phyloP scores from a whole-genome alignment of 2,329 filamentous ascomycete species.

The Pseudogymnoascus sp. region DNA sequence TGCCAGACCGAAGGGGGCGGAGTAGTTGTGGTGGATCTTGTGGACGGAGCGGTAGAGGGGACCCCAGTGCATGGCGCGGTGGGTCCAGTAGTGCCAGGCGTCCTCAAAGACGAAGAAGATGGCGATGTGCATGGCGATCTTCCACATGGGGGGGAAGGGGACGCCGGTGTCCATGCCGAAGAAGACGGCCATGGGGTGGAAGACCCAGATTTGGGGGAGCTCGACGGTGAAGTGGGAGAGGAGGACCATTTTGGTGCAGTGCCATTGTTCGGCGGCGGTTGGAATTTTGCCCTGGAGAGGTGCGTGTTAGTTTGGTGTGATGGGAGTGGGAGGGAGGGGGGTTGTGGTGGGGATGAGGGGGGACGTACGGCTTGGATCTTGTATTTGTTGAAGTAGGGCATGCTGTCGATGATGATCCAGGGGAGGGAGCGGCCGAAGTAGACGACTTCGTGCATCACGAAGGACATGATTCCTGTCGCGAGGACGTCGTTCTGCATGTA shows the following conservation, averaged over 20 bases:
- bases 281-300: conserved; percentile 60
- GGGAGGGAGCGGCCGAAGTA: conserved; percentile 88
- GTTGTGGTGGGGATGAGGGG: not conserved
- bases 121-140: conserved; percentile 84
- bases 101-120: conserved; percentile 96
- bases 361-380: conserved; percentile 78
- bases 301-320: conserved; percentile 30
- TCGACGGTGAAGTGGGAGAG: conserved; percentile 96
- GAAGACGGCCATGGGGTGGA: conserved; percentile 92
- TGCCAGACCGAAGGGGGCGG: conserved; percentile 89
- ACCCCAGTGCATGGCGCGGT: conserved; percentile 88
- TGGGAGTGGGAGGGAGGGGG: conserved; percentile 30
- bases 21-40: conserved; percentile 99
- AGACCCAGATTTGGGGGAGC: conserved; percentile 97
- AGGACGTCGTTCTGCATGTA: conserved; percentile 98
- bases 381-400: conserved; percentile 84
- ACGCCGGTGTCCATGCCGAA: conserved; percentile 83
- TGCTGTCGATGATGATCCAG: conserved; percentile 85
- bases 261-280: conserved; percentile 87
- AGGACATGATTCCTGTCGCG: conserved; percentile 96
- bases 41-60: conserved; percentile 94
- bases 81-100: conserved; percentile 96
- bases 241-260: conserved; percentile 87
- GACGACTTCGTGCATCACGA: conserved; percentile 85
- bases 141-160: conserved; percentile 79